Evolutionary conservation across 192 early-diverging fungal genomes (phyloP).

Genomic region (Paraglomus brasilianum): DNA sequence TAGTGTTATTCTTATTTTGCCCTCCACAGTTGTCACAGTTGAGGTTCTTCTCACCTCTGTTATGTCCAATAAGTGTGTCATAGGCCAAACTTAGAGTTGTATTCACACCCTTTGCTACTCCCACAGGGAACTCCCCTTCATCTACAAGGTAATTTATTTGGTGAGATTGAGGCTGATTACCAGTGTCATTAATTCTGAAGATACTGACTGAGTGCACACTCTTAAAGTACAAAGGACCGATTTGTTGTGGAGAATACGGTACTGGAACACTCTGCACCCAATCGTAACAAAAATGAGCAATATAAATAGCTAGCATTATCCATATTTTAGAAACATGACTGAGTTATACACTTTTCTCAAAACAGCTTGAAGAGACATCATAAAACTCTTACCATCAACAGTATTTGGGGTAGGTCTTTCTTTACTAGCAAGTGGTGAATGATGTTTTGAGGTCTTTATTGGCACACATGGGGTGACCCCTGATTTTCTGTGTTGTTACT

Average conservation of each 20-base stretch:
- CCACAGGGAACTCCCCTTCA: slow-evolving; percentile 5
- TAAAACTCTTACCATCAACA: too few relatives aligned
- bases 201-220: background rate
- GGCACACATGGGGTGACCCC: too few relatives aligned
- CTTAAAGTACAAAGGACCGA: slow-evolving; percentile 16
- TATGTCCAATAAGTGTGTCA: background rate
- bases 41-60: background rate
- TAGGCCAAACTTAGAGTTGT: slow-evolving; percentile 11
- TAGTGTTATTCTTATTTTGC: slow-evolving; percentile 21
- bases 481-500: too few relatives aligned
- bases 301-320: too few relatives aligned
- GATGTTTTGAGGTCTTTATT: too few relatives aligned
- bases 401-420: too few relatives aligned
- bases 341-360: too few relatives aligned
- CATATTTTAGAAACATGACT: too few relatives aligned
- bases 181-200: slow-evolving; percentile 3
- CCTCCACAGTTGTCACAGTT: slow-evolving; percentile 10
- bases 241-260: slow-evolving; percentile 3
- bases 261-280: slow-evolving; percentile 6
- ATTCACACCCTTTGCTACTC: background rate
- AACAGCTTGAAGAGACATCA: too few relatives aligned
- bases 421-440: too few relatives aligned
- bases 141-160: slow-evolving; percentile 14
- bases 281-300: slow-evolving; percentile 15
- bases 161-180: background rate